Evolutionary conservation across 306 rosid species (phyloP).

Genomic region (Senna tora): DNA sequence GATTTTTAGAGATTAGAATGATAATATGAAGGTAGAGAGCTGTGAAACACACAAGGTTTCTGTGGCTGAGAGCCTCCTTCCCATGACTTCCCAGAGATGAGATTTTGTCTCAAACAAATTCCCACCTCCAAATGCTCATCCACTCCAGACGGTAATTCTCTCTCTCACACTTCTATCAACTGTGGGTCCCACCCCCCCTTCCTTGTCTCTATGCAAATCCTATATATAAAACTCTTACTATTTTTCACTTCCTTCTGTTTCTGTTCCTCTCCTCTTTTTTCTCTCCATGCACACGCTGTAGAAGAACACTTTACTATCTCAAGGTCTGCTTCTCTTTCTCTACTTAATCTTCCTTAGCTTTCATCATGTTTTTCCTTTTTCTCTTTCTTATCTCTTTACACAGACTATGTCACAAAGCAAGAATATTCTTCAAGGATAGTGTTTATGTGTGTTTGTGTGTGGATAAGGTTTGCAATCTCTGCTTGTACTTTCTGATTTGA

Average conservation of each 20-base stretch:
- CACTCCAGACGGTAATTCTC: conserved; percentile 46
- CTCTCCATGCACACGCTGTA: conserved; percentile 50
- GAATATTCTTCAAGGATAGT: conserved; percentile 21
- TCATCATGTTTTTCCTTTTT: conserved; percentile 31
- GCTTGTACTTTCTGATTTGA: not conserved
- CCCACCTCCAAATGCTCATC: conserved; percentile 44
- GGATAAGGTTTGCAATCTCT: conserved; percentile 22
- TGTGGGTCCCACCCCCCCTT: conserved; percentile 42
- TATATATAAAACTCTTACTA: conserved; percentile 43
- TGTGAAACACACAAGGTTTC: conserved; percentile 13
- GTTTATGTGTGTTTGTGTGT: conserved; percentile 13
- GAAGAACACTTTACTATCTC: conserved; percentile 43
- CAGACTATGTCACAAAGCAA: conserved; percentile 26
- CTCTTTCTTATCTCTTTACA: conserved; percentile 19
- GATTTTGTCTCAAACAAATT: conserved; percentile 17
- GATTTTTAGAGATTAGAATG: conserved; percentile 11
- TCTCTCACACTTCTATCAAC: conserved; percentile 33
- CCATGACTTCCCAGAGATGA: not conserved
- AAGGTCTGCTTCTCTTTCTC: conserved; percentile 43
- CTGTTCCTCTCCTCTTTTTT: conserved; percentile 44
- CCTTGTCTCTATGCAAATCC: conserved; percentile 43
- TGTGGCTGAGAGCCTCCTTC: conserved; percentile 3
- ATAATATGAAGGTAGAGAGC: conserved; percentile 11
- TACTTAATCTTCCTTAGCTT: conserved; percentile 20
- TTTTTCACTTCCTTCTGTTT: conserved; percentile 47